Evolutionary conservation across 2,329 filamentous ascomycete genomes (phyloP).

Genomic region (Dothidotthia symphoricarpi): DNA sequence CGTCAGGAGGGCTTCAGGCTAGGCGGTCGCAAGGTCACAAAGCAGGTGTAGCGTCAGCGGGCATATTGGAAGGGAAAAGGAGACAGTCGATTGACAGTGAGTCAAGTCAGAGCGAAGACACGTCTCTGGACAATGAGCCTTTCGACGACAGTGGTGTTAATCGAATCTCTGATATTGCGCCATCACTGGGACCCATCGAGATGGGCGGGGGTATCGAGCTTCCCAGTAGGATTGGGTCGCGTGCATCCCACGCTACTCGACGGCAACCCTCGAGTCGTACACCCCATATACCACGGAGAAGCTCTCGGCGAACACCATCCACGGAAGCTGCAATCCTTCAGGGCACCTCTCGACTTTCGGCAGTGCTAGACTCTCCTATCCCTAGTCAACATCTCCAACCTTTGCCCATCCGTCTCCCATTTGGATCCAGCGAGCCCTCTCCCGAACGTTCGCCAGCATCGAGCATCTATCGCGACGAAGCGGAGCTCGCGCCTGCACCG

Average conservation of each 20-base stretch:
- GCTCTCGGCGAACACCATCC: conserved; percentile 53
- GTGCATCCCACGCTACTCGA: conserved; percentile 46
- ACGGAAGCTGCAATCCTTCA: conserved; percentile 29
- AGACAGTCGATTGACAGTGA: conserved; percentile 41
- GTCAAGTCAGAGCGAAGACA: conserved; percentile 42
- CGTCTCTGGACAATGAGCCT: conserved; percentile 47
- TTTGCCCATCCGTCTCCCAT: conserved; percentile 35
- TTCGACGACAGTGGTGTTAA: conserved; percentile 43
- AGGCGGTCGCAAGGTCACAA: conserved; percentile 4
- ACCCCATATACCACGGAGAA: conserved; percentile 64
- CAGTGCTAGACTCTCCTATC: conserved; percentile 23
- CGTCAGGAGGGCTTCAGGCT: conserved; percentile 3
- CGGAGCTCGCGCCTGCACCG: conserved; percentile 21
- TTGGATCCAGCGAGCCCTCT: conserved; percentile 38
- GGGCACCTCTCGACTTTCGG: conserved; percentile 26
- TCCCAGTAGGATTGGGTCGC: conserved; percentile 63
- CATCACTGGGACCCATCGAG: conserved; percentile 61
- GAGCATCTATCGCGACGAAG: conserved; percentile 31
- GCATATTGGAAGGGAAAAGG: conserved; percentile 20
- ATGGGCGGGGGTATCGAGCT: conserved; percentile 60
- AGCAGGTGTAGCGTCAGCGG: conserved; percentile 15
- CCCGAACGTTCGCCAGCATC: conserved; percentile 39
- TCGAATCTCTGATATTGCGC: conserved; percentile 52
- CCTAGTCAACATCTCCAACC: conserved; percentile 29
- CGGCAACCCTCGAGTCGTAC: conserved; percentile 30